Base-by-base conservation (phyloP, 2,329 filamentous ascomycete species). In the Clonostachys rosea region DNA sequence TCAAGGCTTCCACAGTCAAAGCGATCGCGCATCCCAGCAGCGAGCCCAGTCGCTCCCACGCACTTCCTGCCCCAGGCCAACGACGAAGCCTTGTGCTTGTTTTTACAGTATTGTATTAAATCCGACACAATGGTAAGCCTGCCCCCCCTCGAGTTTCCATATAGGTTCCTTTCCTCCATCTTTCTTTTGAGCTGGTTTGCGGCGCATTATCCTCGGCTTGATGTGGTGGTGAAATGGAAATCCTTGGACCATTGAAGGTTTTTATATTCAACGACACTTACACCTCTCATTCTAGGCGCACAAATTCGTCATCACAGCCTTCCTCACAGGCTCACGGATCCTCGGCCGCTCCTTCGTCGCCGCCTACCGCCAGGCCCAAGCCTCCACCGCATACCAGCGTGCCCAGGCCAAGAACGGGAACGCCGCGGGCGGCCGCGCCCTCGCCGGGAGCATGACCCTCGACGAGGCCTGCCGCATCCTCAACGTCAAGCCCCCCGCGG, bases 381-480 rank as follows among this genome's bases (percentile, higher is more conserved):
- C 92, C 34, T 87, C 91, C 5, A 88, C 87, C 52, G 81, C 88
- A 66, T 94, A 95, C 68, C 84, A 86, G 57, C 85, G 85, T 54
- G 83, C 88, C 46, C 83, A 86, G 55, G 79, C 78, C 53, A 87
- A 86, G 59, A 79, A 79, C 55, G 77, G 79, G 51, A 75, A 78
- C 50, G 67, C 78, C 24, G 55, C 61, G 3, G 76, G 78, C 48
- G 77, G 81, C 50, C 72, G 79, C n/a, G 66, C 64, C 34, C 61
- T 76, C 52, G 76, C 83, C 30, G 81, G 82, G 6, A 89, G 91
- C 63, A 86, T 97, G 69, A 94, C 91, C 9, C 84, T 99, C 60
- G 90, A 96, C 57, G 94, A 99, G 76, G 94, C 94, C 46, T 97
- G 91, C 81, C 89, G 91, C 70, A 96, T 99, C 62, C 81, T 99